These are phyloP conservation scores for Citropsis articulata DNA, from an alignment of 345 rosid genomes.

Conservation along the genomic window DNA sequence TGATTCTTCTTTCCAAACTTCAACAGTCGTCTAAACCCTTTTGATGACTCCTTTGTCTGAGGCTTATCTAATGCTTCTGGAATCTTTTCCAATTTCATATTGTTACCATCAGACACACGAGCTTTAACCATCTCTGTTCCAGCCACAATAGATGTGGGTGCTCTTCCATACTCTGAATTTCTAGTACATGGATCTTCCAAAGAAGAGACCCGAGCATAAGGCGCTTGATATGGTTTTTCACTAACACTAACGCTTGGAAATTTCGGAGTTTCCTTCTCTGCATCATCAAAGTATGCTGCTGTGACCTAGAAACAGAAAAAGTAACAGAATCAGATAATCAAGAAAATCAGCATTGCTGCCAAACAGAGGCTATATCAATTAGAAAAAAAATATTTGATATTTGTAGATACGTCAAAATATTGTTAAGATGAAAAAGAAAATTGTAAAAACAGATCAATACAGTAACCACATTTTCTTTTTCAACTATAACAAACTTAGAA, in stretches of 20 bases:
- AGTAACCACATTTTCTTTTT: background rate
- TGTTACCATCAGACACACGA: conserved; percentile 38
- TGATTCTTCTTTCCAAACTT: conserved; percentile 76
- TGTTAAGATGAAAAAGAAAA: conserved; percentile 7
- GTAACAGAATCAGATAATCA: conserved; percentile 14
- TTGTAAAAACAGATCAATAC: conserved; percentile 1
- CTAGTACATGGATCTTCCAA: conserved; percentile 60
- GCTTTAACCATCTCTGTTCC: conserved; percentile 42
- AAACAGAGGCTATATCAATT: background rate
- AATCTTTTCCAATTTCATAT: conserved; percentile 48
- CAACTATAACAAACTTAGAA: background rate
- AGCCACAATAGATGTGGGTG: conserved; percentile 33
- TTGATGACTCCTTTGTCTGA: conserved; percentile 61
- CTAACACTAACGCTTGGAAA: conserved; percentile 29
- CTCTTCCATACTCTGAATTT: conserved; percentile 55
- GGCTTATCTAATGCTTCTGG: conserved; percentile 57
- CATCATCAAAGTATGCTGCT: conserved; percentile 30
- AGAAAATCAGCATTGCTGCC: conserved; percentile 6
- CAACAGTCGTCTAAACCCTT: conserved; percentile 66
- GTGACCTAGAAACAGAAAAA: conserved; percentile 42
- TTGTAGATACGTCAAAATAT: background rate
- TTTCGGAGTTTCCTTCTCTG: conserved; percentile 41
- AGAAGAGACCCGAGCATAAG: conserved; percentile 77
- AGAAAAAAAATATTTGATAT: background rate
- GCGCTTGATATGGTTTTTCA: conserved; percentile 65